These are phyloP conservation scores for Fusarium cyanostomum DNA, from an alignment of 2,329 filamentous ascomycete species.

Conservation along the genomic window DNA sequence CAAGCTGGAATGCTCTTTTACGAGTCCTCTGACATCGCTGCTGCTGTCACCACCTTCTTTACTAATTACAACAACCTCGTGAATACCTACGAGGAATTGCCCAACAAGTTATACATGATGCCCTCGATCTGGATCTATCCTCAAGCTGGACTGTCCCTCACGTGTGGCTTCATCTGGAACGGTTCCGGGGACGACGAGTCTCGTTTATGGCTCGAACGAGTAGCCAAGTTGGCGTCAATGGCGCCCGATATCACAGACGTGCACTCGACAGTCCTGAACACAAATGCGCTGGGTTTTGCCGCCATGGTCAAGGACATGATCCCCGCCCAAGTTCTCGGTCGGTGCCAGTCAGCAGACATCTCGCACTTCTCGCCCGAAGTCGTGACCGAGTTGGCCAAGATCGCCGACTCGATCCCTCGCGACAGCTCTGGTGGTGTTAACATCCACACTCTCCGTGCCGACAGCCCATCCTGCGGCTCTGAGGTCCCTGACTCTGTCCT, in stretches of 20 bases:
- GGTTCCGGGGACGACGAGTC: constrained; percentile 2
- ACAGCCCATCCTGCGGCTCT: constrained; percentile 7
- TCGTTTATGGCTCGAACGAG: constrained; percentile 2
- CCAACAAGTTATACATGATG: constrained; percentile 1
- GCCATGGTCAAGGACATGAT: constrained; percentile 8
- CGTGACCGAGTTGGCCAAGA: constrained; percentile 2
- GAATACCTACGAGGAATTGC: background rate
- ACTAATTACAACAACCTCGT: constrained; percentile 9
- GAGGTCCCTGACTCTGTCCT: constrained; percentile 10
- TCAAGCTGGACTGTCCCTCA: background rate
- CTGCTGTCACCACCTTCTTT: constrained; percentile 2
- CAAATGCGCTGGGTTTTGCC: constrained; percentile 3
- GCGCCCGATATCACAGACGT: background rate
- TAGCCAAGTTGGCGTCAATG: constrained; percentile 1
- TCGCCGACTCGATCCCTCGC: background rate
- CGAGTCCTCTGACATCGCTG: constrained; percentile 4
- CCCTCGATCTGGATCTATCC: constrained; percentile 9
- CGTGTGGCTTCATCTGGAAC: constrained; percentile 14
- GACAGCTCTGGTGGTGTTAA: constrained; percentile 3
- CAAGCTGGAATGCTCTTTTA: constrained; percentile 14
- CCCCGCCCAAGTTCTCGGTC: constrained; percentile 2
- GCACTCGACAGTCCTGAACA: background rate
- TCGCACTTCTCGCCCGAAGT: constrained; percentile 2
- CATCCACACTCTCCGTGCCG: constrained; percentile 2
- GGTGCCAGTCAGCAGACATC: background rate